Conservation (phyloP, 2,329 filamentous ascomycete genomes). For the Hypoxylon sp. region DNA sequence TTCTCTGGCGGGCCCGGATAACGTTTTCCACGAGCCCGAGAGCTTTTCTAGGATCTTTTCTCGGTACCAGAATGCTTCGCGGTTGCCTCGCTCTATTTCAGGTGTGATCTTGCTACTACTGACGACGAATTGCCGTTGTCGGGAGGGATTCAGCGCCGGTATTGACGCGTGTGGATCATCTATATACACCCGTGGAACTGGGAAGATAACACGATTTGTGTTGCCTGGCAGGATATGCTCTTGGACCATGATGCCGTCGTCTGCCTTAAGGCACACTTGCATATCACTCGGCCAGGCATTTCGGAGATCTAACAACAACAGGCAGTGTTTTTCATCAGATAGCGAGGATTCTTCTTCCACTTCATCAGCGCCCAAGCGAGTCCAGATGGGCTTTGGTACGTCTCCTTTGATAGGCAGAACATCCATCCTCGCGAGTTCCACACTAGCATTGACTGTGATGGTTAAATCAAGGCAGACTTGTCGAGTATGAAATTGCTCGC, state of each 20-base stretch:
- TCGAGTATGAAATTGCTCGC: slow-evolving; percentile 84
- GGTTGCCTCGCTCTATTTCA: slow-evolving; percentile 80
- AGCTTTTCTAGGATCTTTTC: slow-evolving; percentile 82
- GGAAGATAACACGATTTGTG: slow-evolving; percentile 81
- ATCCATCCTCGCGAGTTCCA: slow-evolving; percentile 86
- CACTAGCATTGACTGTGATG: slow-evolving; percentile 91
- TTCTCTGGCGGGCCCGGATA: slow-evolving; percentile 64
- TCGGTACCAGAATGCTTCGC: slow-evolving; percentile 93
- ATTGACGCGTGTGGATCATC: slow-evolving; percentile 83
- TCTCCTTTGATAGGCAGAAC: slow-evolving; percentile 79
- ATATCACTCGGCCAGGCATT: slow-evolving; percentile 92
- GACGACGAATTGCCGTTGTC: slow-evolving; percentile 94
- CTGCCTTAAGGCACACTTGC: slow-evolving; percentile 72
- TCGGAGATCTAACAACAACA: slow-evolving; percentile 85
- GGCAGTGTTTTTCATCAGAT: slow-evolving; percentile 75
- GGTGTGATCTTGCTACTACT: slow-evolving; percentile 84
- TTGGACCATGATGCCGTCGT: slow-evolving; percentile 65
- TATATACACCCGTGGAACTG: slow-evolving; percentile 81
- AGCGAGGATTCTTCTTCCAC: slow-evolving; percentile 56
- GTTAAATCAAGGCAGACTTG: slow-evolving; percentile 85
- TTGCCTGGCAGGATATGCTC: slow-evolving; percentile 76
- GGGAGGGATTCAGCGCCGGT: slow-evolving; percentile 82
- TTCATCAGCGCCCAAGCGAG: slow-evolving; percentile 57
- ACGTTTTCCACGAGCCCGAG: slow-evolving; percentile 78
- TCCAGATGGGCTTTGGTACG: slow-evolving; percentile 75